A percentile compares a stretch with the other conserved stretches of the same genome.
phyloP scores from a whole-genome alignment of 2,329 filamentous ascomycete species.

The Venturia carpophila region DNA sequence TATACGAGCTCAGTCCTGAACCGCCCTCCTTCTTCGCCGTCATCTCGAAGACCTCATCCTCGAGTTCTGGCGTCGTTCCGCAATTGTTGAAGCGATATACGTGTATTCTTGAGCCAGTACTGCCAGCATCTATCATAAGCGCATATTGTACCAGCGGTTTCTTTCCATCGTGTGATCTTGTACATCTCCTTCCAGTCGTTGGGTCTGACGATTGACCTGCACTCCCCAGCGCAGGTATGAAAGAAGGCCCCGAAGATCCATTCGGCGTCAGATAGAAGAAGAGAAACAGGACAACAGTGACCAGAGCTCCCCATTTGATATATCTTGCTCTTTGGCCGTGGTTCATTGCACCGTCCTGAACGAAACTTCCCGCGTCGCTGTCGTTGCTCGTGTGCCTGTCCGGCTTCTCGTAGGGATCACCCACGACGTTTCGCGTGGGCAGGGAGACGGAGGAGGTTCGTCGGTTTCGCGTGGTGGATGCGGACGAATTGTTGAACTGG shows the following conservation, averaged over 20 bases:
- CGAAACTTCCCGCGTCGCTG: slow-evolving; percentile 14
- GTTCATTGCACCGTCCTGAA: slow-evolving; percentile 43
- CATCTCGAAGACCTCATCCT: slow-evolving; percentile 88
- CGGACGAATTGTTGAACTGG: slow-evolving; percentile 36
- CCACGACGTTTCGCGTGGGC: slow-evolving; percentile 33
- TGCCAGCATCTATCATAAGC: slow-evolving; percentile 97
- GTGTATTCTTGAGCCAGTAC: slow-evolving; percentile 95
- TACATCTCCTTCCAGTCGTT: slow-evolving; percentile 64
- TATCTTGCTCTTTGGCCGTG: slow-evolving; percentile 54
- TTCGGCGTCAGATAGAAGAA: slow-evolving; percentile 48
- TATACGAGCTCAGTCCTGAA: slow-evolving; percentile 76
- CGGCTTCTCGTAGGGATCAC: slow-evolving; percentile 41
- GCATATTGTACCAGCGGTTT: slow-evolving; percentile 97
- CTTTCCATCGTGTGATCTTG: slow-evolving; percentile 71
- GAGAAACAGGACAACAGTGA: slow-evolving; percentile 51
- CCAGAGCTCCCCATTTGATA: slow-evolving; percentile 54
- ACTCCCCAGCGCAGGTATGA: slow-evolving; percentile 21
- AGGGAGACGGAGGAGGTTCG: slow-evolving; percentile 46
- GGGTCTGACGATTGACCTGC: slow-evolving; percentile 45
- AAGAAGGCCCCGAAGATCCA: slow-evolving; percentile 19
- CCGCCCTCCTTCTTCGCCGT: slow-evolving; percentile 77
- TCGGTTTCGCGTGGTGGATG: slow-evolving; percentile 33
- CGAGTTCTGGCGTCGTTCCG: slow-evolving; percentile 86
- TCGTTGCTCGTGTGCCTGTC: slow-evolving; percentile 33
- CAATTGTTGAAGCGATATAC: slow-evolving; percentile 99